Base-by-base conservation (phyloP, 2,329 filamentous ascomycete species). In the Aureobasidium pullulans region DNA sequence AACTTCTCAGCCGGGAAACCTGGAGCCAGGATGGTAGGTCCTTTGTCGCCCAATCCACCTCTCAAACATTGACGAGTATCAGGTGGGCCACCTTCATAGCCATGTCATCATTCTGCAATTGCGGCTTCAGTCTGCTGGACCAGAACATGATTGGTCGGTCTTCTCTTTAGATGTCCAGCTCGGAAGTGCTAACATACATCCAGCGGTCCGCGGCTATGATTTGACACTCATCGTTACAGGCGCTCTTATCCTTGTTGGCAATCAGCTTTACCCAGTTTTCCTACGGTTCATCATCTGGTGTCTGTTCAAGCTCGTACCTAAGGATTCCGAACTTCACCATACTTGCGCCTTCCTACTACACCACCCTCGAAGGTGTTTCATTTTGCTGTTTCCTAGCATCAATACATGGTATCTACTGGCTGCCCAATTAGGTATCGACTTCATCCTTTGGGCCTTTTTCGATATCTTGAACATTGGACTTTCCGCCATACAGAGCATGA, bases 361-460 rank as follows among this genome's bases (percentile, higher is more conserved):
- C 71, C 16, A 81, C 75, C 1, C 70, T 67, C 2, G 82, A 1
- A 76, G 83, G 16, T 81, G 84, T 6, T 85, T 84, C 62, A 84
- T 83, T 0, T 82, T 84, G 23, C 73, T 89, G 1, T 89, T 89
- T 64, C 84, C 85, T 0, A 76, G 79, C 2, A 76, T 79, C 0
- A 80, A 82, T 52, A 88, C 85, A 0, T 87, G 84, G 81, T 87
- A 84, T 76, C 76, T 89, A 0, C 71, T 87, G 9, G 80, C 79
- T 49, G 83, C 85, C 62, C 76, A 88, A 6, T 67, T 85, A 4
- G 64, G 79, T 11, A 78, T 87, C 15, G 87, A 87, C 60, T 77
- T 79, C 0, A 77, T 84, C 16, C 84, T 87, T 64, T 88, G 85
- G 85, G 75, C 80, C 0, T 79, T 79, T 0, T 88, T 88, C 63